Evolutionary conservation across 257 asterid species (phyloP).

Genomic region (Solanum acaule): DNA sequence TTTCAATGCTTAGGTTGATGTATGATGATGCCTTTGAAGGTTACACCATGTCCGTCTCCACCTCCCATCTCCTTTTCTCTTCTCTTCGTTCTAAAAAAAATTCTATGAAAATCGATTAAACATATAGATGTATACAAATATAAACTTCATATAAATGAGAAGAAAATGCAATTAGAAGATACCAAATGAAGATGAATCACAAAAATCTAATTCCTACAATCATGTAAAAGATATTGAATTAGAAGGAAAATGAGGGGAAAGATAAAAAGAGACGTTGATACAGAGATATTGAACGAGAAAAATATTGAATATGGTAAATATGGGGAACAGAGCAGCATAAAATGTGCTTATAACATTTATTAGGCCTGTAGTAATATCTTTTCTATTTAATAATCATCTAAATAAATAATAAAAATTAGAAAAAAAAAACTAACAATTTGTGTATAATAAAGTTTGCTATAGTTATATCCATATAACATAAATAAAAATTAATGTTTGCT

Average conservation of each 20-base stretch:
- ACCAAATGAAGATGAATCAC: neutral
- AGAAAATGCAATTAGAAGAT: neutral
- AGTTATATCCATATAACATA: neutral
- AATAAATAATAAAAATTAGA: too few relatives aligned
- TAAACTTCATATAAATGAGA: neutral
- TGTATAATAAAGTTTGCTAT: neutral
- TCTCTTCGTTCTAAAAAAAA: neutral
- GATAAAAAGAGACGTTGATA: neutral
- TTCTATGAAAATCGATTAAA: neutral
- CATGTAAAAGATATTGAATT: neutral
- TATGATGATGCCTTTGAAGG: slow-evolving; percentile 61
- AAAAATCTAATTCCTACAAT: neutral
- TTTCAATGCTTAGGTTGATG: slow-evolving; percentile 93
- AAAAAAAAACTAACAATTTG: too few relatives aligned
- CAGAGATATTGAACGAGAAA: neutral
- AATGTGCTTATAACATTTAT: neutral
- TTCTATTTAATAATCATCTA: neutral
- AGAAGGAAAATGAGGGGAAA: neutral
- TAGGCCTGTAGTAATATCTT: neutral
- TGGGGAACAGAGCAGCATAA: neutral
- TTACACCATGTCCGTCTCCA: slow-evolving; percentile 48
- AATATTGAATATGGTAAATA: neutral
- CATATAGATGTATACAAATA: neutral
- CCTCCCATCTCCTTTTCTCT: slow-evolving; percentile 39
- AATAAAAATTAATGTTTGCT: too few relatives aligned